phyloP scores from a whole-genome alignment of 2,329 filamentous ascomycete genomes.

The Colletotrichum tofieldiae region DNA sequence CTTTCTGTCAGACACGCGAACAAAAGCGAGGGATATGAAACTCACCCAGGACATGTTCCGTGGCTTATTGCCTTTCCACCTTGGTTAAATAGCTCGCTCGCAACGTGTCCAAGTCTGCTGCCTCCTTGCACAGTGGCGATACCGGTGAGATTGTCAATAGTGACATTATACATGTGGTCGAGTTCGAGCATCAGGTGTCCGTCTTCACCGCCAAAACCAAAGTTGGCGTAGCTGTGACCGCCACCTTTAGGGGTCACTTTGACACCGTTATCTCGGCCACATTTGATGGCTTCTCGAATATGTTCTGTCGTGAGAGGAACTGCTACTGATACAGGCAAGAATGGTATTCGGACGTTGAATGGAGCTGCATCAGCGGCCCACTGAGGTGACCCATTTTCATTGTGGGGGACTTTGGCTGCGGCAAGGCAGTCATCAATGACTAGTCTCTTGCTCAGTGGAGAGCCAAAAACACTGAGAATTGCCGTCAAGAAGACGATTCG shows the following conservation, averaged over 20 bases:
- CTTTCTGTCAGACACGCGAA: not conserved
- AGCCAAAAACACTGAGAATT: not conserved
- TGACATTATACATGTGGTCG: constrained; percentile 56
- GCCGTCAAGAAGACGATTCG: not conserved
- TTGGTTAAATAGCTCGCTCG: constrained; percentile 53
- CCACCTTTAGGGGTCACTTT: constrained; percentile 68
- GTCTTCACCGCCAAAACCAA: constrained; percentile 59
- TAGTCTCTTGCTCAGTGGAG: constrained; percentile 28
- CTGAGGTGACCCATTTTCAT: constrained; percentile 43
- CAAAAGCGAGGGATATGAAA: not conserved
- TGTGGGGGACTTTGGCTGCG: constrained; percentile 44
- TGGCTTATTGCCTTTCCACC: constrained; percentile 58
- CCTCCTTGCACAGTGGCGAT: constrained; percentile 59
- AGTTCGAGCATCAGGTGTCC: constrained; percentile 59
- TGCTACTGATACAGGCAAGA: constrained; percentile 51
- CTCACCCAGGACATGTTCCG: constrained; percentile 58
- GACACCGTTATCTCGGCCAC: constrained; percentile 57
- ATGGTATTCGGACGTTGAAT: constrained; percentile 54
- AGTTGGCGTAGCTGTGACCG: constrained; percentile 69
- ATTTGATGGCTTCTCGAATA: constrained; percentile 62
- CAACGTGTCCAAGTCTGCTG: constrained; percentile 60
- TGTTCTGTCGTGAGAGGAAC: constrained; percentile 54
- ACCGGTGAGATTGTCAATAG: constrained; percentile 48
- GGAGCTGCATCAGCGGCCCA: constrained; percentile 54
- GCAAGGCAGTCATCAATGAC: constrained; percentile 48